phyloP scores from a whole-genome alignment of 2,329 filamentous ascomycete genomes.

The Aspergillus fumigatiaffinis region DNA sequence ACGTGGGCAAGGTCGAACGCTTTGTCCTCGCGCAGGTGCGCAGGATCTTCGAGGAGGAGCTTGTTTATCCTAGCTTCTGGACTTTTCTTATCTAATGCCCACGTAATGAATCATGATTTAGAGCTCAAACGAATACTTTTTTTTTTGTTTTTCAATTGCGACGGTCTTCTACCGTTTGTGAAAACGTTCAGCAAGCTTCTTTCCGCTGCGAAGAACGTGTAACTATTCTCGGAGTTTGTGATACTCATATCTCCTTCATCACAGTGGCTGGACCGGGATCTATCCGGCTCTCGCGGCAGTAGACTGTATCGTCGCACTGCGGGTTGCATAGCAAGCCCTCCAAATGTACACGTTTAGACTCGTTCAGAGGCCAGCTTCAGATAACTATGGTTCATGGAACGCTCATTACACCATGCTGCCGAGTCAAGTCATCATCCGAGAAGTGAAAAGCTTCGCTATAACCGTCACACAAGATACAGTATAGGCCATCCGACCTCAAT shows the following conservation, averaged over 20 bases:
- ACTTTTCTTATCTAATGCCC: slow-evolving; percentile 74
- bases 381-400: not conserved
- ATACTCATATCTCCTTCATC: not conserved
- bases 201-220: too few species aligned
- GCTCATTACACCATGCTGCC: not conserved
- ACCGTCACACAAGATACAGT: not conserved
- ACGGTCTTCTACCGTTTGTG: too few species aligned
- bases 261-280: not conserved
- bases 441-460: not conserved
- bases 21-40: slow-evolving; percentile 96
- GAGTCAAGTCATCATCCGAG: not conserved
- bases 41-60: slow-evolving; percentile 96
- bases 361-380: not conserved
- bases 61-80: slow-evolving; percentile 98
- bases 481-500: not conserved
- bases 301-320: not conserved
- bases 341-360: not conserved
- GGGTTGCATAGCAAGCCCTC: too few species aligned
- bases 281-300: not conserved
- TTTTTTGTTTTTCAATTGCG: too few species aligned
- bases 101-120: not conserved
- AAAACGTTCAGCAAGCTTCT: not conserved
- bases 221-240: not conserved
- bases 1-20: slow-evolving; percentile 96
- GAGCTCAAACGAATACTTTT: not conserved